Evolutionary conservation across 2,329 filamentous ascomycete species (phyloP).

Genomic region (Chaetomium sp.): DNA sequence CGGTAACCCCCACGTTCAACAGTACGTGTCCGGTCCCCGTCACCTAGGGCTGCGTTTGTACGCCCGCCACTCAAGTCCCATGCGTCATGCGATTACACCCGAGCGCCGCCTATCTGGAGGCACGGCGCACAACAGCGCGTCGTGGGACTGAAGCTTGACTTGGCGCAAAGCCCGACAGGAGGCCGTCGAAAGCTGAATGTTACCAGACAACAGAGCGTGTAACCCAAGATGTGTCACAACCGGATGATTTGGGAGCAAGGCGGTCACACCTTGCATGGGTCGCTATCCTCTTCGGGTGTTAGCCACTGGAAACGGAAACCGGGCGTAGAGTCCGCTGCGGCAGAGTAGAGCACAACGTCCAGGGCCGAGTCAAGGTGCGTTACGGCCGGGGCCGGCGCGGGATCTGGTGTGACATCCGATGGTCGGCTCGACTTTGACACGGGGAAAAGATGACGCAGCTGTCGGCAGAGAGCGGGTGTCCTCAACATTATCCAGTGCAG

Average conservation of each 20-base stretch:
- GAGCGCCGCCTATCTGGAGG: not conserved
- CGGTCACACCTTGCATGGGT: not conserved
- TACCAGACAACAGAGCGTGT: not conserved
- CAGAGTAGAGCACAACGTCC: not conserved
- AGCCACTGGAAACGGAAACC: not conserved
- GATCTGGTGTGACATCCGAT: not conserved
- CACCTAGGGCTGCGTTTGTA: slow-evolving; percentile 5
- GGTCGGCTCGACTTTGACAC: not conserved
- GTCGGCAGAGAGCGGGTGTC: not conserved
- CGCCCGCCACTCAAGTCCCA: slow-evolving; percentile 22
- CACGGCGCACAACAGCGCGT: not conserved
- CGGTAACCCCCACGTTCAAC: not conserved
- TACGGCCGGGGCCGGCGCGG: slow-evolving; percentile 13
- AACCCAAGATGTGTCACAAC: not conserved
- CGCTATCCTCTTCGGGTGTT: not conserved
- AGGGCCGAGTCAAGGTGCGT: slow-evolving; percentile 5
- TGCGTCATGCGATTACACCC: slow-evolving; percentile 14
- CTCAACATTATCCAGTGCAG: not conserved
- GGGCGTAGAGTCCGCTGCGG: not conserved
- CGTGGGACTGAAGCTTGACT: not conserved
- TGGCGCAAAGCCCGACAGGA: not conserved
- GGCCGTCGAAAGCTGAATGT: not conserved
- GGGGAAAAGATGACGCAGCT: not conserved
- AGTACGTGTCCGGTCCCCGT: not conserved
- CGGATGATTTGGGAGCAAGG: not conserved